Conservation (phyloP, 768 basidiomycete genomes). For the Boletus insuetus region DNA sequence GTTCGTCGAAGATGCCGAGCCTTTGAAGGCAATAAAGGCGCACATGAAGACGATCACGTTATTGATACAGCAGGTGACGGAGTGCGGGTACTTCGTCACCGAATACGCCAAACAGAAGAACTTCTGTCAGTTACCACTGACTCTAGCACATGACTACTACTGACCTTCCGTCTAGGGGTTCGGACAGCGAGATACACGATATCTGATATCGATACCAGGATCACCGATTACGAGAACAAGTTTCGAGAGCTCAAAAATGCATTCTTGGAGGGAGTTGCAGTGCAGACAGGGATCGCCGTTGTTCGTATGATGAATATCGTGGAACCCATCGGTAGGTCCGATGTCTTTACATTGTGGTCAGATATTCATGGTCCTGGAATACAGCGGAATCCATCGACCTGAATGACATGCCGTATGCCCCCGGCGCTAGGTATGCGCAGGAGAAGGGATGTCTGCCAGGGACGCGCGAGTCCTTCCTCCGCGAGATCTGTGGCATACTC, state of each 20-base stretch:
- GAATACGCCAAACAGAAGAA: background rate
- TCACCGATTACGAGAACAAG: background rate
- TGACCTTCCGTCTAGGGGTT: background rate
- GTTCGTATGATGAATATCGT: background rate
- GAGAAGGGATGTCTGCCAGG: conserved; percentile 3
- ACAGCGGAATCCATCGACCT: background rate
- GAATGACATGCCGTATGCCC: background rate
- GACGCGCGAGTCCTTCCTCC: background rate
- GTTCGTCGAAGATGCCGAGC: background rate
- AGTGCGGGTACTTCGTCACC: background rate
- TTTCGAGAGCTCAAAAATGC: background rate
- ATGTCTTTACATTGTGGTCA: too few species aligned
- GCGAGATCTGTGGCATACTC: background rate
- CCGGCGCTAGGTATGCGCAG: conserved; percentile 7
- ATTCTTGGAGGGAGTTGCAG: background rate
- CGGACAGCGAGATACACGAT: background rate
- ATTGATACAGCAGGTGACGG: background rate
- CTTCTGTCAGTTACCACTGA: background rate
- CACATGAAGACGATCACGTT: background rate
- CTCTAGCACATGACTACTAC: background rate
- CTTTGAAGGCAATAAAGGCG: background rate
- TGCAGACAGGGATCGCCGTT: background rate
- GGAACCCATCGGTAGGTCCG: background rate
- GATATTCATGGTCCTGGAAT: background rate
- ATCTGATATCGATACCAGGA: background rate